Conservation (phyloP, 768 basidiomycete species). For the Roridomyces roridus region DNA sequence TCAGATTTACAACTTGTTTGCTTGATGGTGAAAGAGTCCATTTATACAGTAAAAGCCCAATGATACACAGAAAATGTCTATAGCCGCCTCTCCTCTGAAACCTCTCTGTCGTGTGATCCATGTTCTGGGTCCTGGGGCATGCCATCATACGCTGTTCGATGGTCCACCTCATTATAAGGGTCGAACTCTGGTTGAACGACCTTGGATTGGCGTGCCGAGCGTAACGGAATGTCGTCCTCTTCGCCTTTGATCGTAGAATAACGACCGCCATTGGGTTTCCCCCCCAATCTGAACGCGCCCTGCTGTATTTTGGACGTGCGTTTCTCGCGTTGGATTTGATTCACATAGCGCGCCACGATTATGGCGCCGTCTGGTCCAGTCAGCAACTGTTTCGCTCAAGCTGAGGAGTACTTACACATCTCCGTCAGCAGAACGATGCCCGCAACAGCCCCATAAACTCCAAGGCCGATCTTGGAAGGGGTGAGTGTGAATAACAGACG, state of each 20-base stretch:
- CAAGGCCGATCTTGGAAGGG: constrained; percentile 40
- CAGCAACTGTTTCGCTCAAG: neutral
- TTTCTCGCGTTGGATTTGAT: constrained; percentile 59
- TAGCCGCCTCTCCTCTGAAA: neutral
- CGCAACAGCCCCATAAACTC: constrained; percentile 54
- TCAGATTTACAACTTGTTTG: too few relatives aligned
- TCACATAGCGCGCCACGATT: constrained; percentile 59
- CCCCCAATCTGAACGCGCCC: constrained; percentile 43
- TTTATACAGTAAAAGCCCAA: too few relatives aligned
- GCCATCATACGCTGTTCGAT: constrained; percentile 19
- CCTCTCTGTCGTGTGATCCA: neutral
- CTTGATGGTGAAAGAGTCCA: too few relatives aligned
- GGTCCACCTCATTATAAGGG: constrained; percentile 44
- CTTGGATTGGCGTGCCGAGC: constrained; percentile 22
- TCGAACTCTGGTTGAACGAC: constrained; percentile 38
- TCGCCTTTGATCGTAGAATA: constrained; percentile 34
- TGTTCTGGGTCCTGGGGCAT: constrained; percentile 16
- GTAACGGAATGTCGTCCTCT: constrained; percentile 16
- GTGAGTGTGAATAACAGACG: neutral
- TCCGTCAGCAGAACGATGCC: constrained; percentile 54
- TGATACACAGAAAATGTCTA: too few relatives aligned
- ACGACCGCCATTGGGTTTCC: constrained; percentile 29
- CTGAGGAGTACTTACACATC: constrained; percentile 52
- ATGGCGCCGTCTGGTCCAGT: constrained; percentile 53
- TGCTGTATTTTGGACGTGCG: constrained; percentile 43